phyloP scores from a whole-genome alignment of 352 stramenopile species.

The Phytopythium aichiense region DNA sequence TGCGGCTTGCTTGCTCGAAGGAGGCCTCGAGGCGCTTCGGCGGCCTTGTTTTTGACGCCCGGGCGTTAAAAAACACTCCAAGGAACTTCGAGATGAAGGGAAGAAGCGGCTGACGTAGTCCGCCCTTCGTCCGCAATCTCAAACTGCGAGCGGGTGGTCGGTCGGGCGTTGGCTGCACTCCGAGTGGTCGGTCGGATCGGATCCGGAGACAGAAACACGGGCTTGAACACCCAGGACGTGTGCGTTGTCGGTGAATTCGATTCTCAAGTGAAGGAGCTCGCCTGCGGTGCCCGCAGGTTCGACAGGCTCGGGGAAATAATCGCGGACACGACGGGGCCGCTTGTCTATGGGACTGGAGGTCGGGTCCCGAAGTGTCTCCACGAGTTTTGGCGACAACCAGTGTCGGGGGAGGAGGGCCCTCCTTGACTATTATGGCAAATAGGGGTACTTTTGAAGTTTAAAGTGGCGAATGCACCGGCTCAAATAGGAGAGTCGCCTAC shows the following conservation, averaged over 20 bases:
- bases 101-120: neutral
- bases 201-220: neutral
- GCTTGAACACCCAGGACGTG: neutral
- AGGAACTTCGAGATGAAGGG: too few relatives aligned
- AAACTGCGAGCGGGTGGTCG: neutral
- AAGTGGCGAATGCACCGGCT: neutral
- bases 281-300: too few relatives aligned
- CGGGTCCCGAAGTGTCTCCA: conserved; percentile 3
- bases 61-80: conserved; percentile 3
- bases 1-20: neutral
- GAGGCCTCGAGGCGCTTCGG: neutral
- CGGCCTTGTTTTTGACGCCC: neutral
- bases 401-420: neutral
- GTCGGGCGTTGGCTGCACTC: neutral
- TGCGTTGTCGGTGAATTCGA: neutral
- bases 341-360: conserved; percentile 5
- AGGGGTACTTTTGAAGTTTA: neutral
- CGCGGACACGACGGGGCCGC: neutral
- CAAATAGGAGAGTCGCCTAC: neutral
- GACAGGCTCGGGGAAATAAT: too few relatives aligned
- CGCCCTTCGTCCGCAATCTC: neutral
- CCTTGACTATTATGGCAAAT: neutral
- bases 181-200: neutral
- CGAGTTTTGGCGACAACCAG: neutral
- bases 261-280: neutral